Evolutionary conservation across 2,329 filamentous ascomycete genomes (phyloP).

Genomic region (Fusarium odoratissimum): DNA sequence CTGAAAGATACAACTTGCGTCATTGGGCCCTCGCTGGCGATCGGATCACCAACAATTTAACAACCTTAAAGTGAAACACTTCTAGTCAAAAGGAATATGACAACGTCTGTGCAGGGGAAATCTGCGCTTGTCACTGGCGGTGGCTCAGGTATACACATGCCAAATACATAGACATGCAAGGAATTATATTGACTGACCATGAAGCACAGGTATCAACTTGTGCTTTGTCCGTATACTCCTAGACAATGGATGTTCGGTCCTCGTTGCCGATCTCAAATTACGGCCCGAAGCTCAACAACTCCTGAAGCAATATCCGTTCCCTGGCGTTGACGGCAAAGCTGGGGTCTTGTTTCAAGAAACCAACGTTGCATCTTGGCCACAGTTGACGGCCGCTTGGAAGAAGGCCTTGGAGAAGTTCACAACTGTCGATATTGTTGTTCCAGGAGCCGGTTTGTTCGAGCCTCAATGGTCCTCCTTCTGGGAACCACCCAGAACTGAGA

Average conservation of each 20-base stretch:
- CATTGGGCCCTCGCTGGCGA: not conserved
- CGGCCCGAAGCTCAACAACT: conserved; percentile 50
- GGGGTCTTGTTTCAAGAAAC: conserved; percentile 51
- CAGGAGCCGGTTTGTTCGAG: conserved; percentile 54
- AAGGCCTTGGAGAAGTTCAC: conserved; percentile 45
- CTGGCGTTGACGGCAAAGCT: conserved; percentile 28
- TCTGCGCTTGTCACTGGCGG: conserved; percentile 37
- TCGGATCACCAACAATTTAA: not conserved
- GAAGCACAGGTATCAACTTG: conserved; percentile 51
- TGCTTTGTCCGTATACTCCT: conserved; percentile 51
- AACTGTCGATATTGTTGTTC: conserved; percentile 51
- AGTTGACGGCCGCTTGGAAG: conserved; percentile 49
- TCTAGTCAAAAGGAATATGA: not conserved
- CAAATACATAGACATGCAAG: not conserved
- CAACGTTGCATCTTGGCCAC: conserved; percentile 52
- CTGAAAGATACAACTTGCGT: not conserved
- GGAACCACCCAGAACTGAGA: conserved; percentile 48
- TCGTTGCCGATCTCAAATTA: conserved; percentile 52
- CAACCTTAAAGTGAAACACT: not conserved
- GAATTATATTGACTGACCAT: not conserved
- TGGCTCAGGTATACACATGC: conserved; percentile 35
- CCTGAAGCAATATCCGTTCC: conserved; percentile 47
- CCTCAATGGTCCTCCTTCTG: conserved; percentile 53
- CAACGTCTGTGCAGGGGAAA: conserved; percentile 45
- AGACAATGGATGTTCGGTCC: conserved; percentile 51